phyloP scores from a whole-genome alignment of 2,329 filamentous ascomycete species.

The Fusarium denticulatum region DNA sequence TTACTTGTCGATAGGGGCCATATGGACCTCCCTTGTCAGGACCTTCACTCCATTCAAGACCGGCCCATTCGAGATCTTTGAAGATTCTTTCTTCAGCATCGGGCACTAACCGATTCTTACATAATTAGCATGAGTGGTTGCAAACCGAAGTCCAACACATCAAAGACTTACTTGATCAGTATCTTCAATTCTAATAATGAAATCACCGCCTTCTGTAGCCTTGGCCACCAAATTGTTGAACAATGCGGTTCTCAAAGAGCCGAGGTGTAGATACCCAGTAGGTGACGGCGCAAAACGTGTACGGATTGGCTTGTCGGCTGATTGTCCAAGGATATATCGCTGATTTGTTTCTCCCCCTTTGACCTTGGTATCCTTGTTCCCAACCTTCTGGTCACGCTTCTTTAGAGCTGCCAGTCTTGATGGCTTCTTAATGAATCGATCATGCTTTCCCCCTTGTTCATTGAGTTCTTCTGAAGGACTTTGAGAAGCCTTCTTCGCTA shows the following conservation, averaged over 20 bases:
- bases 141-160: neutral
- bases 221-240: slow-evolving; percentile 95
- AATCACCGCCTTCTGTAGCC: slow-evolving; percentile 82
- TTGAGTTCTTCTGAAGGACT: neutral
- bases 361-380: neutral
- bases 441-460: neutral
- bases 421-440: neutral
- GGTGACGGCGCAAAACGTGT: slow-evolving; percentile 94
- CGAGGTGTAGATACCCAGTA: slow-evolving; percentile 91
- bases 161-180: slow-evolving; percentile 79
- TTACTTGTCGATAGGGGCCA: slow-evolving; percentile 86
- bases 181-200: slow-evolving; percentile 91
- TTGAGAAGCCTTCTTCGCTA: neutral
- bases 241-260: slow-evolving; percentile 90
- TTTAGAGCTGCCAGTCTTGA: slow-evolving; percentile 41
- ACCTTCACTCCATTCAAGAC: slow-evolving; percentile 93
- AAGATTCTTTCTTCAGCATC: slow-evolving; percentile 83
- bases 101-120: slow-evolving; percentile 79
- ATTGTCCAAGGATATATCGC: slow-evolving; percentile 49
- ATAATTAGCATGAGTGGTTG: slow-evolving; percentile 4
- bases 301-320: slow-evolving; percentile 63
- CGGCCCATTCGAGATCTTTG: slow-evolving; percentile 87
- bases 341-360: slow-evolving; percentile 12
- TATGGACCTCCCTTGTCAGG: slow-evolving; percentile 83
- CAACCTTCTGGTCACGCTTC: slow-evolving; percentile 16